These are phyloP conservation scores for Coemansia sp. DNA, from an alignment of 192 early-diverging fungal genomes.

Conservation along the genomic window DNA sequence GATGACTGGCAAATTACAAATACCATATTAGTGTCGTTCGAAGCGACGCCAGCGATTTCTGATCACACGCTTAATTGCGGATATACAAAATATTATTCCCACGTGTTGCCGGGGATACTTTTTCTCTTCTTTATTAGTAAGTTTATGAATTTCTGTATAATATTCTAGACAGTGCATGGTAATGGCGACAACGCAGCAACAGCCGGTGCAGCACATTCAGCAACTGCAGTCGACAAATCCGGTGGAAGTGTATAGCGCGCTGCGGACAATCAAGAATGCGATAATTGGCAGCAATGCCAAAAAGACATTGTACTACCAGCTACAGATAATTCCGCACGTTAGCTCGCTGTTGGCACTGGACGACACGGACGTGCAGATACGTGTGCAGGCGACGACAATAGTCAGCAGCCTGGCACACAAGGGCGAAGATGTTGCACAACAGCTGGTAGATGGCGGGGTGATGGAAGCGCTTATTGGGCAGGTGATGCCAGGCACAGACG, in stretches of 20 bases:
- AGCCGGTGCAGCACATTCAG: constrained; percentile 18
- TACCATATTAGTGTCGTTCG: no score
- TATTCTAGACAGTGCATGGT: not conserved
- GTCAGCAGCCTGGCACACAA: constrained; percentile 48
- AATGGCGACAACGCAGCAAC: constrained; percentile 23
- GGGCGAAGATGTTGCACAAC: constrained; percentile 26
- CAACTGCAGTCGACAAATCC: constrained; percentile 48
- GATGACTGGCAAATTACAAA: no score
- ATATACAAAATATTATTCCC: not conserved
- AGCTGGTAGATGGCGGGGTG: constrained; percentile 32
- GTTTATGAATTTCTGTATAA: not conserved
- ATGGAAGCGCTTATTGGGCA: constrained; percentile 36
- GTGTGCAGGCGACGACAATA: constrained; percentile 43
- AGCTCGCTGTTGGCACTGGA: constrained; percentile 30
- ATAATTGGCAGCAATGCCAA: constrained; percentile 51
- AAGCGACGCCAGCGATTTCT: not conserved
- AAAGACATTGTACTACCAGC: constrained; percentile 41
- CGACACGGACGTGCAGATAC: constrained; percentile 39
- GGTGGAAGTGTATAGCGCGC: constrained; percentile 42
- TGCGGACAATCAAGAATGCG: constrained; percentile 48
- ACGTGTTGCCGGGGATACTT: not conserved
- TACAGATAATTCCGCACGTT: constrained; percentile 40
- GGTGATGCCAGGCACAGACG: constrained; percentile 30
- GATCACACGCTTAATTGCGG: not conserved
- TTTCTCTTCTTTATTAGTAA: not conserved